A percentile compares a stretch with the other conserved stretches of the same genome.
These are phyloP conservation scores for Aspergillus novoparasiticus DNA, from an alignment of 2,329 filamentous ascomycete species.

Conservation along the genomic window DNA sequence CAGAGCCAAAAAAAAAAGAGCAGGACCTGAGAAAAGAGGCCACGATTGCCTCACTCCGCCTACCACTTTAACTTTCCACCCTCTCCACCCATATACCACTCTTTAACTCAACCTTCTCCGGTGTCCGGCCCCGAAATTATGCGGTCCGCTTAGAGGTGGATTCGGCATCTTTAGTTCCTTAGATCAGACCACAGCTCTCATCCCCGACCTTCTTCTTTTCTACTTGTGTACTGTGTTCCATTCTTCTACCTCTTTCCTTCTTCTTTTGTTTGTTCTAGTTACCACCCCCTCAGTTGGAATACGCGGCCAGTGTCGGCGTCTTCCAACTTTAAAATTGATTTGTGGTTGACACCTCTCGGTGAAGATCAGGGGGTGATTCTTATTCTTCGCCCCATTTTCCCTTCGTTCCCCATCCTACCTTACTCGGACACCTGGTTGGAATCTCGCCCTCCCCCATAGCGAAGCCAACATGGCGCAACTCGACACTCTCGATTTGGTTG, in stretches of 20 bases:
- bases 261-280: constrained; percentile 5
- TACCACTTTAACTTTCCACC: constrained; percentile 7
- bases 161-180: constrained; percentile 16
- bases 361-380: background rate
- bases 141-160: constrained; percentile 20
- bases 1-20: background rate
- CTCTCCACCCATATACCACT: constrained; percentile 3
- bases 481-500: constrained; percentile 91
- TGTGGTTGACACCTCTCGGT: background rate
- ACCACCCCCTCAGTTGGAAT: constrained; percentile 5
- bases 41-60: constrained; percentile 14
- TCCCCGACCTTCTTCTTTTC: constrained; percentile 12
- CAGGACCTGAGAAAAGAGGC: constrained; percentile 11
- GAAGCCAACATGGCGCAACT: constrained; percentile 77
- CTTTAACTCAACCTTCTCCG: constrained; percentile 9
- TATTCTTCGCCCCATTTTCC: constrained; percentile 5
- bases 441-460: constrained; percentile 6
- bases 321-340: background rate
- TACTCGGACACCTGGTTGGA: background rate
- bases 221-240: constrained; percentile 10
- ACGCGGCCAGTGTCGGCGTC: background rate
- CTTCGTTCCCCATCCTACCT: constrained; percentile 10
- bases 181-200: constrained; percentile 23
- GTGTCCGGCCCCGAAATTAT: constrained; percentile 18
- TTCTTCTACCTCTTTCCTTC: constrained; percentile 7